These are phyloP conservation scores for Hypholoma fasciculare DNA, from an alignment of 768 basidiomycete species.

Conservation along the genomic window DNA sequence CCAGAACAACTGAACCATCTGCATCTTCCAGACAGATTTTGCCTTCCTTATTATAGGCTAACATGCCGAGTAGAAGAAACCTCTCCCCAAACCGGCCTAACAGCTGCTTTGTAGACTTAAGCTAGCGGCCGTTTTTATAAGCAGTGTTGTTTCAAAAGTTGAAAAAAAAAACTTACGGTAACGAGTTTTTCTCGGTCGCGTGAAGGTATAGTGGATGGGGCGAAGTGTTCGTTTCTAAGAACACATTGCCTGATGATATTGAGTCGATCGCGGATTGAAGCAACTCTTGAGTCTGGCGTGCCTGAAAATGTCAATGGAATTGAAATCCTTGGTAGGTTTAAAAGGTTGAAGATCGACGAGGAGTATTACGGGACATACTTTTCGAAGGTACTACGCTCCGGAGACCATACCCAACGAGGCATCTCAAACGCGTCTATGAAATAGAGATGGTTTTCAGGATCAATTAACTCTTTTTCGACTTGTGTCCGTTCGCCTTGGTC, in stretches of 20 bases:
- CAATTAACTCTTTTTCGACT: constrained; percentile 62
- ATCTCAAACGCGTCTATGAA: constrained; percentile 93
- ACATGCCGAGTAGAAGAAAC: constrained; percentile 93
- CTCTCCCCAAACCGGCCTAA: constrained; percentile 87
- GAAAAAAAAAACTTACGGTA: constrained; percentile 57
- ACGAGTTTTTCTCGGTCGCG: constrained; percentile 85
- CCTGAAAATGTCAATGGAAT: constrained; percentile 72
- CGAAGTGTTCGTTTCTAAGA: constrained; percentile 95
- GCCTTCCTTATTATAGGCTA: constrained; percentile 87
- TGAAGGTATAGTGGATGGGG: constrained; percentile 90
- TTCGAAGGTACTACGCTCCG: constrained; percentile 84
- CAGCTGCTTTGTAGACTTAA: constrained; percentile 95
- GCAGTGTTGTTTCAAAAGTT: background rate
- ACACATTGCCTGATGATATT: constrained; percentile 93
- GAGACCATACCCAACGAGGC: constrained; percentile 92
- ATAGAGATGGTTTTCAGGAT: constrained; percentile 79
- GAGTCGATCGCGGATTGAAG: constrained; percentile 80
- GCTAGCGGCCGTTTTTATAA: constrained; percentile 37
- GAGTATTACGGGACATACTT: constrained; percentile 48
- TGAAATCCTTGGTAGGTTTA: constrained; percentile 40
- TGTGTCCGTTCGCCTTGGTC: constrained; percentile 54
- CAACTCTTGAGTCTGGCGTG: constrained; percentile 78
- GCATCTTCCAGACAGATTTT: constrained; percentile 90
- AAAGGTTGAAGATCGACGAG: constrained; percentile 1
- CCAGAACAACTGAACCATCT: constrained; percentile 87